Conservation (phyloP, 2,329 filamentous ascomycete species). For the Fusarium verrucosum region DNA sequence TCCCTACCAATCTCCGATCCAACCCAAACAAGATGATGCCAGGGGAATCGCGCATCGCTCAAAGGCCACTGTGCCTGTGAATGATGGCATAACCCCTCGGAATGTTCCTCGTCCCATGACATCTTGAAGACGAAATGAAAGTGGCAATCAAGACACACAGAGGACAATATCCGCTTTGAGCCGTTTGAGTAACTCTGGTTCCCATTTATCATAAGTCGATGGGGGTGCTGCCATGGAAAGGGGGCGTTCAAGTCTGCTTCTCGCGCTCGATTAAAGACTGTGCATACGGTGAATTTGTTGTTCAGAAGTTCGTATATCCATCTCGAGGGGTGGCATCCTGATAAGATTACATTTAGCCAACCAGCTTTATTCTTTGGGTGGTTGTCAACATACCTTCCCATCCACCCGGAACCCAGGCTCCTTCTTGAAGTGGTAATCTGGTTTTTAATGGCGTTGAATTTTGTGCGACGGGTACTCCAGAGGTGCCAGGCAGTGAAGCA, state of each 20-base stretch:
- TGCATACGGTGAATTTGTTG: conserved; percentile 50
- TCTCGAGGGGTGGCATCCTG: conserved; percentile 53
- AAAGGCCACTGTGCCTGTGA: conserved; percentile 50
- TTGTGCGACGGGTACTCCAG: conserved; percentile 43
- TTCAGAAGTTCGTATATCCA: conserved; percentile 54
- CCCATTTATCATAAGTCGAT: conserved; percentile 52
- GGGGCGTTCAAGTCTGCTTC: conserved; percentile 45
- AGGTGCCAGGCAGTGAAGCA: conserved; percentile 48
- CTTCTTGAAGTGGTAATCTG: conserved; percentile 40
- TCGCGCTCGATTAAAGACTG: conserved; percentile 50
- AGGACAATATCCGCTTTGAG: conserved; percentile 46
- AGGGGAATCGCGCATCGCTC: conserved; percentile 49
- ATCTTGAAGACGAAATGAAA: conserved; percentile 55
- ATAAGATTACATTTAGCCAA: conserved; percentile 18
- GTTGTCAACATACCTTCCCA: conserved; percentile 41
- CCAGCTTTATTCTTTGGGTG: neutral
- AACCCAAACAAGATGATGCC: conserved; percentile 53
- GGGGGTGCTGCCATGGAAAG: conserved; percentile 49
- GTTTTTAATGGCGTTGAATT: conserved; percentile 49
- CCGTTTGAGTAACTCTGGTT: conserved; percentile 50
- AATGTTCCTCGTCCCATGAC: conserved; percentile 46
- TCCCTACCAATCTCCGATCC: conserved; percentile 44
- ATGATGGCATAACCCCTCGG: conserved; percentile 45
- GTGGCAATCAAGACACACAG: conserved; percentile 54
- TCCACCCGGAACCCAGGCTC: neutral